phyloP scores from a whole-genome alignment of 1,139 yeast genomes.

The Spathaspora jeffriesii region DNA sequence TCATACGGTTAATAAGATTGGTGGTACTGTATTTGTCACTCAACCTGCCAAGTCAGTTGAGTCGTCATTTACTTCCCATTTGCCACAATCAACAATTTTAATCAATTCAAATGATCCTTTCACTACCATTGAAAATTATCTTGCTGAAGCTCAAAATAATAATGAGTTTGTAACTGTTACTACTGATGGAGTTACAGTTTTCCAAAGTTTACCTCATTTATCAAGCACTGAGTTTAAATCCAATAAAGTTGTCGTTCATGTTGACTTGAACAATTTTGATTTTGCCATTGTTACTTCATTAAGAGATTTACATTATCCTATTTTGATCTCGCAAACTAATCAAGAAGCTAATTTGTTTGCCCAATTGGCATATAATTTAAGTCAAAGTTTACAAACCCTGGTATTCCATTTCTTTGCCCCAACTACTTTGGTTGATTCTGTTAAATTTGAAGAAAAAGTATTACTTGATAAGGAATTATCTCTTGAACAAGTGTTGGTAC shows the following conservation, averaged over 20 bases:
- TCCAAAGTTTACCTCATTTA: conserved; percentile 56
- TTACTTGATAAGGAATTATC: conserved; percentile 19
- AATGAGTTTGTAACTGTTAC: conserved; percentile 46
- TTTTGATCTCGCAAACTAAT: conserved; percentile 63
- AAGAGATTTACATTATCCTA: conserved; percentile 66
- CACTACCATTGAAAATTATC: conserved; percentile 36
- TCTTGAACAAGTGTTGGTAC: conserved; percentile 25
- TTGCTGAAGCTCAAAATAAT: conserved; percentile 15
- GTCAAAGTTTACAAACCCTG: conserved; percentile 49
- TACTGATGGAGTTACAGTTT: conserved; percentile 54
- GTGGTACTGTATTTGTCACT: conserved; percentile 36
- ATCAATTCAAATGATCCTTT: conserved; percentile 58
- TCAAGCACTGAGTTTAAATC: conserved; percentile 39
- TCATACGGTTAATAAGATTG: conserved; percentile 21
- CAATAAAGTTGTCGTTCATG: conserved; percentile 58
- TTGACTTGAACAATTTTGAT: conserved; percentile 57
- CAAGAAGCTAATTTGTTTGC: conserved; percentile 55
- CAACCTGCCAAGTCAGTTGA: conserved; percentile 50
- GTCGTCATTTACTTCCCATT: conserved; percentile 27
- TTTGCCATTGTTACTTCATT: conserved; percentile 66
- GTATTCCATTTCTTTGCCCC: conserved; percentile 70
- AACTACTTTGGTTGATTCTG: conserved; percentile 14
- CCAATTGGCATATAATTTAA: conserved; percentile 50
- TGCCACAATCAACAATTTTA: conserved; percentile 30
- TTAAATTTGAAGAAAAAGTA: conserved; percentile 17